Percentiles rank a stretch among this genome's conserved stretches.
These are phyloP conservation scores for Eudorina sp. DNA, from an alignment of 139 green algal genomes.

Conservation along the genomic window DNA sequence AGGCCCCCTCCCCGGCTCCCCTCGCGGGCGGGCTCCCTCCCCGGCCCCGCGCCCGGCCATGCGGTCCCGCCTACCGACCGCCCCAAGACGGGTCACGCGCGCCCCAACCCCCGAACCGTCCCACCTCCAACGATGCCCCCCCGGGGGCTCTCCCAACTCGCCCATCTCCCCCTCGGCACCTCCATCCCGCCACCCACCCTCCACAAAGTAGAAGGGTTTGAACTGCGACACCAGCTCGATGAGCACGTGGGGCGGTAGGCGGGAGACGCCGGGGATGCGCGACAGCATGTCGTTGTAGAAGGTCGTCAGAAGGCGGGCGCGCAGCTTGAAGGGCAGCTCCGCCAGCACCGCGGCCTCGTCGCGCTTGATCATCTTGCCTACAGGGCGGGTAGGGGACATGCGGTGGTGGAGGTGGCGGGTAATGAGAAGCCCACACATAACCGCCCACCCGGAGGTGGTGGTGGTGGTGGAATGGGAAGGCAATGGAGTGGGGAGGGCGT, in stretches of 20 bases:
- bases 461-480: neutral
- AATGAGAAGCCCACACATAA: too few relatives aligned
- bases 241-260: slow-evolving; percentile 38
- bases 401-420: too few relatives aligned
- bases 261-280: slow-evolving; percentile 16
- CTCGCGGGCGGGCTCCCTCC: too few relatives aligned
- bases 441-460: too few relatives aligned
- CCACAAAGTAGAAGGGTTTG: slow-evolving; percentile 45
- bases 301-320: slow-evolving; percentile 12
- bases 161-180: neutral
- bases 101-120: too few relatives aligned
- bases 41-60: too few relatives aligned
- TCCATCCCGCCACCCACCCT: slow-evolving; percentile 17
- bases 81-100: too few relatives aligned
- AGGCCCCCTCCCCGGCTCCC: too few relatives aligned
- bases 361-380: slow-evolving; percentile 43
- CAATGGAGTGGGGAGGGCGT: neutral
- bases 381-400: neutral
- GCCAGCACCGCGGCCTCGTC: slow-evolving; percentile 40
- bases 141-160: neutral
- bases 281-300: slow-evolving; percentile 28
- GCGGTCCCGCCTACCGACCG: too few relatives aligned
- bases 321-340: slow-evolving; percentile 52
- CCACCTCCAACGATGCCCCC: too few relatives aligned
- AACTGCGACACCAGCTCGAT: slow-evolving; percentile 40